These are phyloP conservation scores for Agaricus bisporus DNA, from an alignment of 768 basidiomycete genomes.

Conservation along the genomic window DNA sequence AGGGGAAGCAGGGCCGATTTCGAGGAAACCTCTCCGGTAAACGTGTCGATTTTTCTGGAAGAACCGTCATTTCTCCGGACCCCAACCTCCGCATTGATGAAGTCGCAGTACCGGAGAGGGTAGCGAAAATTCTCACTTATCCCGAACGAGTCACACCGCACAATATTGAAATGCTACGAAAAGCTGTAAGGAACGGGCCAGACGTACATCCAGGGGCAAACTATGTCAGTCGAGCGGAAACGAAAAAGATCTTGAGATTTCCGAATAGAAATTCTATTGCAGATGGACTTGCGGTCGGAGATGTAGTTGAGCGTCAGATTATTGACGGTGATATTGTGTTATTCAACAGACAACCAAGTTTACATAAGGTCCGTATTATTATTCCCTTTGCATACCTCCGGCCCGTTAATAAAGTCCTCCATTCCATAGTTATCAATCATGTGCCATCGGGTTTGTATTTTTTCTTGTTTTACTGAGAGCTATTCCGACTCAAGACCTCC, in stretches of 20 bases:
- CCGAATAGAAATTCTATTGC: slow-evolving; percentile 79
- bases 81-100: slow-evolving; percentile 99
- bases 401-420: not conserved
- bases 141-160: slow-evolving; percentile 92
- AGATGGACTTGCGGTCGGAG: slow-evolving; percentile 77
- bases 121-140: slow-evolving; percentile 92
- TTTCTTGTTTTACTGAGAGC: not conserved
- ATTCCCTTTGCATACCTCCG: not conserved
- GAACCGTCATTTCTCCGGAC: slow-evolving; percentile 98
- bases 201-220: slow-evolving; percentile 95
- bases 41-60: slow-evolving; percentile 96
- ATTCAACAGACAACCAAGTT: slow-evolving; percentile 97
- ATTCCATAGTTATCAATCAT: slow-evolving; percentile 85
- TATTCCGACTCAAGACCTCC: not conserved
- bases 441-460: slow-evolving; percentile 74
- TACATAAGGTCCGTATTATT: slow-evolving; percentile 69
- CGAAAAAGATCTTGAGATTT: slow-evolving; percentile 87
- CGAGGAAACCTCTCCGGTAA: slow-evolving; percentile 97
- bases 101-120: slow-evolving; percentile 93
- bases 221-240: slow-evolving; percentile 78
- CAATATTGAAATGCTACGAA: slow-evolving; percentile 73
- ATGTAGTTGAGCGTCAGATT: slow-evolving; percentile 92
- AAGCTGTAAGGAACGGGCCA: slow-evolving; percentile 81
- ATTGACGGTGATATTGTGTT: slow-evolving; percentile 93
- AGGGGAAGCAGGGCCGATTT: slow-evolving; percentile 99